Conservation (phyloP, 352 stramenopile species). For the Plasmopara halstedii region DNA sequence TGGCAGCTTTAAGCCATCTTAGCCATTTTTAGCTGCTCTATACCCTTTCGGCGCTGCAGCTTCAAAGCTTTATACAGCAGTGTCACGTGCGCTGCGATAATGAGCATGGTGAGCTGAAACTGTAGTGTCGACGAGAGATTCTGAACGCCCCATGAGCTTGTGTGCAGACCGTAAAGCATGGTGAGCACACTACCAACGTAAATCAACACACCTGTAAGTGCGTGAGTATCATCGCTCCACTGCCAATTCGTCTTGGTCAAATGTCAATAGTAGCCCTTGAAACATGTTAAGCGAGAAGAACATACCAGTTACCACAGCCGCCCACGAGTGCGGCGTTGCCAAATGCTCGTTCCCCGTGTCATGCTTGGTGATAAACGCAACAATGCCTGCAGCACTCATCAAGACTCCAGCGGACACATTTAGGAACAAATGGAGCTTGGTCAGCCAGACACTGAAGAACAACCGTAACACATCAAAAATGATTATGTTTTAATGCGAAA, state of each 20-base stretch:
- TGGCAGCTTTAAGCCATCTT: too few relatives aligned
- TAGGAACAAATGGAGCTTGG: constrained; percentile 48
- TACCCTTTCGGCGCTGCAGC: constrained; percentile 16
- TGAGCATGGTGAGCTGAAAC: constrained; percentile 38
- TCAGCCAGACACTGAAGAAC: constrained; percentile 32
- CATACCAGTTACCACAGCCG: constrained; percentile 33
- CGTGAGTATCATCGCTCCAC: constrained; percentile 69
- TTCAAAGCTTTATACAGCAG: constrained; percentile 32
- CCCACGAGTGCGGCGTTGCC: constrained; percentile 44
- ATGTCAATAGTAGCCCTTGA: constrained; percentile 56
- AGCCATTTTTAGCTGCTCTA: constrained; percentile 4
- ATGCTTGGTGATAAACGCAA: constrained; percentile 35
- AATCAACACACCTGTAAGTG: constrained; percentile 44
- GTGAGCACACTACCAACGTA: constrained; percentile 44
- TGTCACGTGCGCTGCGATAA: constrained; percentile 42
- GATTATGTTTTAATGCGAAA: not conserved
- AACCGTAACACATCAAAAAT: constrained; percentile 3
- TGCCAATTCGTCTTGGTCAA: constrained; percentile 48
- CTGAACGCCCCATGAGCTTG: constrained; percentile 28
- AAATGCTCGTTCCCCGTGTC: constrained; percentile 27
- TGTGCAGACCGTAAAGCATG: constrained; percentile 43
- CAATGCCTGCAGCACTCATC: constrained; percentile 26
- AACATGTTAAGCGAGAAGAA: constrained; percentile 64
- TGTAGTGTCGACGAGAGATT: constrained; percentile 30
- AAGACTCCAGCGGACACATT: constrained; percentile 35